Evolutionary conservation across 768 basidiomycete genomes (phyloP).

Genomic region (Suillus subaureus): DNA sequence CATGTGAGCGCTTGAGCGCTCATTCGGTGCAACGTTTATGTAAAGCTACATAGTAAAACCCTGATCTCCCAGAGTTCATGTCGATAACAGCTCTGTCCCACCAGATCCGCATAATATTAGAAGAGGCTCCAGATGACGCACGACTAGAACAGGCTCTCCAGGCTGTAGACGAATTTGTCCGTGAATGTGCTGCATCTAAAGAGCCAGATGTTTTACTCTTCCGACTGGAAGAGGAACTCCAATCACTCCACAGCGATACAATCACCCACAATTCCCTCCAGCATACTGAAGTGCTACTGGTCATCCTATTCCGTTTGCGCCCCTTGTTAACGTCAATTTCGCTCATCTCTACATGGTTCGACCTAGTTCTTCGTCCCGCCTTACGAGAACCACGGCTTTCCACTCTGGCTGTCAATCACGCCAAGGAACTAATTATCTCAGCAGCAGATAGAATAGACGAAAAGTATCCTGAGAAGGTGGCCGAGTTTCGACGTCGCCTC

Average conservation of each 20-base stretch:
- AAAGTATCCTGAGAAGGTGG: constrained; percentile 49
- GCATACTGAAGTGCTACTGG: constrained; percentile 69
- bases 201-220: constrained; percentile 46
- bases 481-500: constrained; percentile 67
- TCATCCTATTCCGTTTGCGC: constrained; percentile 62
- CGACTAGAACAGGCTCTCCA: constrained; percentile 51
- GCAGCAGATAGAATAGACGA: constrained; percentile 56
- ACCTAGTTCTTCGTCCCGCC: constrained; percentile 75
- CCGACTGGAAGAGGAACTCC: constrained; percentile 69
- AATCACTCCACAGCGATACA: constrained; percentile 59
- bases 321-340: constrained; percentile 65
- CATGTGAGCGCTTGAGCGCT: background rate
- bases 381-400: constrained; percentile 74
- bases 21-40: background rate
- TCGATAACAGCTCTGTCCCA: constrained; percentile 43
- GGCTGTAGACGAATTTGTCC: constrained; percentile 57
- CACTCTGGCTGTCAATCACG: constrained; percentile 57
- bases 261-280: constrained; percentile 63
- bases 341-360: constrained; percentile 80
- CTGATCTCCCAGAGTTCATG: constrained; percentile 16
- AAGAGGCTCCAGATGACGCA: constrained; percentile 51
- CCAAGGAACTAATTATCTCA: constrained; percentile 70
- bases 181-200: constrained; percentile 48
- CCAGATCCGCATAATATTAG: constrained; percentile 61
- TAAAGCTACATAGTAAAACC: background rate